Evolutionary conservation across 805 yeast species (phyloP).

Genomic region (Kuraishia cidri): DNA sequence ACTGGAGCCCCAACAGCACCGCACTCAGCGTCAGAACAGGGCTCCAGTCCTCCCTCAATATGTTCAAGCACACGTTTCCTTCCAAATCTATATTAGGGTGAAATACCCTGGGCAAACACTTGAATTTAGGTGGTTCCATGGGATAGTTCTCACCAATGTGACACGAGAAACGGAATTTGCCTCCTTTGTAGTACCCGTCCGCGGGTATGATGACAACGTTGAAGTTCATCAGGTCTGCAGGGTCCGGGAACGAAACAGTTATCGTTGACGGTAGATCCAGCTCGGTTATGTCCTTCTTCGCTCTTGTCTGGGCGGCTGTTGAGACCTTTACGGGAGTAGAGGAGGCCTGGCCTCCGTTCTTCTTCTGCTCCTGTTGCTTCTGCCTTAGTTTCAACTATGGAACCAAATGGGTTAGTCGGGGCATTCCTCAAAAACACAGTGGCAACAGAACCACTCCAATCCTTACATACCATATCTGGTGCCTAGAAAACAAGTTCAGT

Average conservation of each 20-base stretch:
- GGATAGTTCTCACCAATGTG: constrained; percentile 69
- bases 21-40: constrained; percentile 82
- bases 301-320: constrained; percentile 62
- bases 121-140: constrained; percentile 85
- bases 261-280: constrained; percentile 54
- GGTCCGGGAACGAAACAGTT: constrained; percentile 38
- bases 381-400: constrained; percentile 18
- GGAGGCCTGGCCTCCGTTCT: background rate
- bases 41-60: constrained; percentile 92
- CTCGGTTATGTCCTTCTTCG: constrained; percentile 71
- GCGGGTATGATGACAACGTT: constrained; percentile 50
- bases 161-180: constrained; percentile 62
- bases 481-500: no score
- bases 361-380: constrained; percentile 17
- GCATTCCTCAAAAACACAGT: no score
- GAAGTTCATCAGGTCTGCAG: constrained; percentile 54
- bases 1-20: constrained; percentile 77
- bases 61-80: constrained; percentile 89
- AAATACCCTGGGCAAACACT: constrained; percentile 62
- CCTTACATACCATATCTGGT: no score
- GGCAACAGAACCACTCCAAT: no score
- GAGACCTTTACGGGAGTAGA: constrained; percentile 7
- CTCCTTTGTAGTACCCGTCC: constrained; percentile 66
- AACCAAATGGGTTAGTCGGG: no score
- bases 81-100: constrained; percentile 91